phyloP scores from a whole-genome alignment of 208 protist genomes.

The Acanthamoeba triangularis region DNA sequence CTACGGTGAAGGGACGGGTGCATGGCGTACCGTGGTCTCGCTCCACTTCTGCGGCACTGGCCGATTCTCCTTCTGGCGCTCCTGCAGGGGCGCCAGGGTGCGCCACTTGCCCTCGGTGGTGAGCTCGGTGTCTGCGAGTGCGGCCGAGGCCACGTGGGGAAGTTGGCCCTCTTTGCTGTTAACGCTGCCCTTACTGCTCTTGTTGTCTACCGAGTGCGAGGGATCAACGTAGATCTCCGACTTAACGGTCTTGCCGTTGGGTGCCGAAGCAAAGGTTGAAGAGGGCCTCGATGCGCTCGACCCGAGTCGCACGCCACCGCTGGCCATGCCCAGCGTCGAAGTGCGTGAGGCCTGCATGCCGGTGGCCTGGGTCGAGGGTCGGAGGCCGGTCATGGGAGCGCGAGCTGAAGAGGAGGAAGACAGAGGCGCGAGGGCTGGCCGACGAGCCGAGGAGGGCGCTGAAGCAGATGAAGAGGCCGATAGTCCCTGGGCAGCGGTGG shows the following conservation, averaged over 20 bases:
- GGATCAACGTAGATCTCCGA: slow-evolving; percentile 45
- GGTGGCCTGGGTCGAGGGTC: not conserved
- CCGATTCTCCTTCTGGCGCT: slow-evolving; percentile 12
- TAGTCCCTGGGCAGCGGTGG: not conserved
- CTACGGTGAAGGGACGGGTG: not conserved
- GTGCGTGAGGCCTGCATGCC: not conserved
- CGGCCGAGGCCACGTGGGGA: not conserved
- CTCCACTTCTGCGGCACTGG: slow-evolving; percentile 22
- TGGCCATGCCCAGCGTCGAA: not conserved
- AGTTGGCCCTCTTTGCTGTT: not conserved
- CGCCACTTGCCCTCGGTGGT: not conserved
- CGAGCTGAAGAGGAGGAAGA: not conserved
- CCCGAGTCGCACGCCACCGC: not conserved
- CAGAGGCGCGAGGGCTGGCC: not conserved
- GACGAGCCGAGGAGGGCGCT: not conserved
- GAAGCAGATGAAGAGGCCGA: not conserved
- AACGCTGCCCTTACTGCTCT: not conserved
- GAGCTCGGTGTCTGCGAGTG: not conserved
- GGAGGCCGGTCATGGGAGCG: not conserved
- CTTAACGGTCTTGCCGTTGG: not conserved
- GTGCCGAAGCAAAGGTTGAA: not conserved
- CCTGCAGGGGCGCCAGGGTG: not conserved
- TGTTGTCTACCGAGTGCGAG: not conserved
- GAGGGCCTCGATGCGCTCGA: not conserved
- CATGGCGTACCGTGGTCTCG: not conserved